phyloP scores from a whole-genome alignment of 1,139 yeast species.

The Taphrina deformans region DNA sequence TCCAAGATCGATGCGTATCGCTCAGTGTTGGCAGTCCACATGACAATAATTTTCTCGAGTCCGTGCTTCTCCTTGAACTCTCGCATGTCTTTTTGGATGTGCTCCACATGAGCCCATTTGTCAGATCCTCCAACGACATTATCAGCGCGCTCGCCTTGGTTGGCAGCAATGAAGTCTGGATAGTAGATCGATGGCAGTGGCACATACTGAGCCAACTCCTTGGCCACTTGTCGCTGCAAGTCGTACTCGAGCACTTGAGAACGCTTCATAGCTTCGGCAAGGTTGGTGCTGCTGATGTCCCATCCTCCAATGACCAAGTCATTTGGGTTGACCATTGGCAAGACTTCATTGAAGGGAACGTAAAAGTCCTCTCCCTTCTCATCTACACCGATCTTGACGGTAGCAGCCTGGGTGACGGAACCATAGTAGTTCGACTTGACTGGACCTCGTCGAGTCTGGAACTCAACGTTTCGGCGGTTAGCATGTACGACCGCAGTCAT shows the following conservation, averaged over 20 bases:
- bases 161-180: constrained; percentile 95
- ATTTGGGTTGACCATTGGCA: constrained; percentile 87
- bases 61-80: constrained; percentile 71
- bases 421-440: constrained; percentile 87
- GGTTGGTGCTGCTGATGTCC: constrained; percentile 77
- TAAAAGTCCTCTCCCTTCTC: constrained; percentile 78
- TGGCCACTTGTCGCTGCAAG: constrained; percentile 73
- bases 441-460: constrained; percentile 79
- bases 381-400: constrained; percentile 86
- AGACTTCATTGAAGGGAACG: constrained; percentile 85
- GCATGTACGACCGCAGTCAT: constrained; percentile 82
- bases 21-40: constrained; percentile 98
- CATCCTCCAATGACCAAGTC: constrained; percentile 91
- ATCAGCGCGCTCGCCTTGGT: constrained; percentile 89
- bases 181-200: constrained; percentile 88
- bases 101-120: constrained; percentile 91
- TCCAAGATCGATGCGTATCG: constrained; percentile 75
- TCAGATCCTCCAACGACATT: constrained; percentile 69
- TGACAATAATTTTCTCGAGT: constrained; percentile 81
- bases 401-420: constrained; percentile 92
- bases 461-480: constrained; percentile 73
- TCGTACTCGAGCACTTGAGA: constrained; percentile 84
- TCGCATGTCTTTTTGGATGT: constrained; percentile 76
- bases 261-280: constrained; percentile 78
- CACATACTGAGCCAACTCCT: constrained; percentile 60